Base-by-base conservation (phyloP, 2,329 filamentous ascomycete genomes). In the Lasiodiplodia sp. region DNA sequence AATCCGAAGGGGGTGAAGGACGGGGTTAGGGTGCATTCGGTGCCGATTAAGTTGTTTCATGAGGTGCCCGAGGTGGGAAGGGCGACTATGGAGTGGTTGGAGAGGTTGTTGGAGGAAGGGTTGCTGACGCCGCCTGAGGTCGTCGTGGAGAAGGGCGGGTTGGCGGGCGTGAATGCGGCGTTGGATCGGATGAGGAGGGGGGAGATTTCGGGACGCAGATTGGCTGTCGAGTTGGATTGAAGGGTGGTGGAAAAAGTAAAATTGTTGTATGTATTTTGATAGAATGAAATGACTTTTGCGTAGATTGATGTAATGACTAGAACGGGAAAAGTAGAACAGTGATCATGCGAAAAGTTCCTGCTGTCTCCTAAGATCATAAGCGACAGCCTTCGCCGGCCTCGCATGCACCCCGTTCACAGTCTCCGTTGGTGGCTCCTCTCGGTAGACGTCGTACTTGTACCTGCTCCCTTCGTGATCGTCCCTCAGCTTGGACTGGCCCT, bases 21-120 rank as follows among this genome's bases (percentile, higher is more conserved):
- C 0, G 83, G 83, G 0, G 81, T 88, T 0, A 75, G 81, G 5
- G 85, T 88, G 68, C 91, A 93, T 74, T 87, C 84, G 0, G 89
- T 94, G 0, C 91, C 91, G 0, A 92, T 94, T 70, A 94, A 94
- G 77, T 74, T 92, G 5, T 94, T 92, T 73, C 92, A 94, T 74
- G 88, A 91, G 69, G 84, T 89, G 0, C 86, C 87, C 0, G 82
- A 83, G 1, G 82, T 93, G 0, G 92, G 92, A 0, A 85, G 88
- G 71, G 83, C 82, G 0, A 76, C 93, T 66, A 87, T 88, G 14
- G 75, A 80, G 2, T 94, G 91, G 91, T 80, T 93, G 44, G 91
- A 93, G 75, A 80, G 82, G 25, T 77, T 94, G 23, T 77, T 94
- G 8, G 81, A 84, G 10, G 80, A 83, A 0, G 82, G 84, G 0